These are phyloP conservation scores for Cymbopogon citratus DNA, from an alignment of 176 grass and related monocot species.

Conservation along the genomic window DNA sequence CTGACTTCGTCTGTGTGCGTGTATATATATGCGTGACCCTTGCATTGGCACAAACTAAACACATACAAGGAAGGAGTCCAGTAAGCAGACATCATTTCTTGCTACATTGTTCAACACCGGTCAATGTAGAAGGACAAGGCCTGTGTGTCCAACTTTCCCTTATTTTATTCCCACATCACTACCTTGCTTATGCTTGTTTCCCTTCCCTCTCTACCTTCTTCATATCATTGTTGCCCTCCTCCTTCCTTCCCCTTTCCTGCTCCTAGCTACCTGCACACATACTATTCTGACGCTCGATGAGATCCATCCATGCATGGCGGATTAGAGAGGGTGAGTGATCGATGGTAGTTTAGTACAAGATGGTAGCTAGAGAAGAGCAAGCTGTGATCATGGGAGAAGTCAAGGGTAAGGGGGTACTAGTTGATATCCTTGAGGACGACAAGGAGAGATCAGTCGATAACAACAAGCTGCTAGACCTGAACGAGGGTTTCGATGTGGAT, in stretches of 20 bases:
- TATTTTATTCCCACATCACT: slow-evolving; percentile 51
- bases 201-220: slow-evolving; percentile 13
- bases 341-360: background rate
- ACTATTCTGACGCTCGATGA: background rate
- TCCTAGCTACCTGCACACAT: background rate
- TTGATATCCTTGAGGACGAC: slow-evolving; percentile 43
- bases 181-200: slow-evolving; percentile 32
- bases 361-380: slow-evolving; percentile 25
- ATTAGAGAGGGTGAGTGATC: slow-evolving; percentile 20
- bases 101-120: slow-evolving; percentile 45
- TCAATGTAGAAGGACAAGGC: slow-evolving; percentile 79
- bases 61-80: slow-evolving; percentile 26
- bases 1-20: background rate
- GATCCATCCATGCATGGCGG: slow-evolving; percentile 30
- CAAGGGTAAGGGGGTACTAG: slow-evolving; percentile 36
- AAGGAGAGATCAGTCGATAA: slow-evolving; percentile 25
- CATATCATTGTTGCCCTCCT: slow-evolving; percentile 33
- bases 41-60: background rate
- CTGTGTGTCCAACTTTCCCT: slow-evolving; percentile 59
- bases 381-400: slow-evolving; percentile 18
- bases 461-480: slow-evolving; percentile 50
- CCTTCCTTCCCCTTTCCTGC: slow-evolving; percentile 30
- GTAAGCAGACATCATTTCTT: slow-evolving; percentile 2
- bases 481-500: slow-evolving; percentile 39
- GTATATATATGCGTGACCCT: slow-evolving; percentile 15